phyloP scores from a whole-genome alignment of 2,329 filamentous ascomycete genomes.

The Hypoxylon sp. region DNA sequence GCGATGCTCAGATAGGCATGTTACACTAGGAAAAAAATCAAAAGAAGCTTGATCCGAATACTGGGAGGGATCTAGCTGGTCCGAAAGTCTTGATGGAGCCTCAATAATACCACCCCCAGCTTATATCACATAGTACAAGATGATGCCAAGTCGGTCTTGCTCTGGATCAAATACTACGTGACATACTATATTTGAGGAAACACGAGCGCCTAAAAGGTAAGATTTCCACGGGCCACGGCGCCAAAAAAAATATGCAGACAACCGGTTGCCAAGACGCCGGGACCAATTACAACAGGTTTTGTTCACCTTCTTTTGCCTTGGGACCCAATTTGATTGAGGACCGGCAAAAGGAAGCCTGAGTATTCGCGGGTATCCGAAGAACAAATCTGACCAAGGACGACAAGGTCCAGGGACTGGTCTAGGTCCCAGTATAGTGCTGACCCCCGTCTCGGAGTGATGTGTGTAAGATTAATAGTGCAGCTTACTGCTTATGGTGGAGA shows the following conservation, averaged over 20 bases:
- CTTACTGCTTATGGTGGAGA: constrained; percentile 1
- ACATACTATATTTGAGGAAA: neutral
- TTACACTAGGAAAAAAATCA: neutral
- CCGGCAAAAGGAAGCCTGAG: constrained; percentile 1
- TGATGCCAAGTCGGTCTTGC: neutral
- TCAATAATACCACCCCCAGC: neutral
- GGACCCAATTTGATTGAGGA: neutral
- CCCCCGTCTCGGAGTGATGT: neutral
- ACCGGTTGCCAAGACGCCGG: neutral
- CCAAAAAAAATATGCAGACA: neutral
- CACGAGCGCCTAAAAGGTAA: neutral
- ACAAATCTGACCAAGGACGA: neutral
- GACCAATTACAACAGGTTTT: neutral
- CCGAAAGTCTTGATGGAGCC: neutral
- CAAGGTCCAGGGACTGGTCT: neutral
- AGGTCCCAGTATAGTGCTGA: constrained; percentile 4
- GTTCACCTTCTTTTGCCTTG: neutral
- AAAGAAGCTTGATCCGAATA: neutral
- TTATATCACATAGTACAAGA: neutral
- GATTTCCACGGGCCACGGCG: neutral
- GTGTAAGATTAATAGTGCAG: neutral
- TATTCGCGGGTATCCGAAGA: neutral
- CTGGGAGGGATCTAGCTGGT: neutral
- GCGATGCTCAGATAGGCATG: neutral
- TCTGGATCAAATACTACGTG: neutral